Evolutionary conservation across 1,284 basidiomycete species (phyloP), one percentile per base, ranked within the genome.

Genomic region (Moniliella sp.): DNA sequence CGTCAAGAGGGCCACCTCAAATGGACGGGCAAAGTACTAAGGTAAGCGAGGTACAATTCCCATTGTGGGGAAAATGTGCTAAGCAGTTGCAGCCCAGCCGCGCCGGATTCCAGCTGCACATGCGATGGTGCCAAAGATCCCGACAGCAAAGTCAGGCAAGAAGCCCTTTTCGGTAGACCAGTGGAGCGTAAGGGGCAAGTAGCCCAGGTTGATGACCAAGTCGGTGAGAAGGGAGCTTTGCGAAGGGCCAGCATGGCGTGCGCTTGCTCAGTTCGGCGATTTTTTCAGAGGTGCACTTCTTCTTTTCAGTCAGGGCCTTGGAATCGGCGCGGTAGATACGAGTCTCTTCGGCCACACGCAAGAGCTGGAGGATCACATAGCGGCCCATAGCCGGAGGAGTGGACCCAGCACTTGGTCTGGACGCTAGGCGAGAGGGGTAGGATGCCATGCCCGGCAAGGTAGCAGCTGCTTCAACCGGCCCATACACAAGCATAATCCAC

Each of bases 161-260:
- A 58, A 27, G 4, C 55, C 55, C 10, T 32, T 32, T 12, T 12
- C 8, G 2, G 63, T 69, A 39, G 43, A 78, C 80, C 78, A 83
- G 56, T 84, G 81, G 31, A 81, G 59, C 3, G 80, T 78, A 34
- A 80, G 61, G 3, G 80, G 81, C 25, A 82, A 61, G 55, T 81
- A 77, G 18, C 72, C 73, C 3, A 75, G 40, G 49, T 82, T 83
- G 28, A 73, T 70, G 30, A 77, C 63, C 15, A 78, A 53, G 44
- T 82, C 77, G 37, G 71, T 74, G 66, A 72, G 71, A 37, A 76
- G 10, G 74, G 70, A 40, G 71, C 67, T 70, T 76, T 76, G 41
- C 66, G 63, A 42, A 69, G 41, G 16, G 47, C 48, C 23, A 59
- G 33, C 21, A 43, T 42, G 11, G 40, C 32, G 33, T 54, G 50